A percentile compares a stretch with the other conserved stretches of the same genome.
Conservation (phyloP, 805 yeast genomes). For the Cyberlindnera suaveolens region DNA sequence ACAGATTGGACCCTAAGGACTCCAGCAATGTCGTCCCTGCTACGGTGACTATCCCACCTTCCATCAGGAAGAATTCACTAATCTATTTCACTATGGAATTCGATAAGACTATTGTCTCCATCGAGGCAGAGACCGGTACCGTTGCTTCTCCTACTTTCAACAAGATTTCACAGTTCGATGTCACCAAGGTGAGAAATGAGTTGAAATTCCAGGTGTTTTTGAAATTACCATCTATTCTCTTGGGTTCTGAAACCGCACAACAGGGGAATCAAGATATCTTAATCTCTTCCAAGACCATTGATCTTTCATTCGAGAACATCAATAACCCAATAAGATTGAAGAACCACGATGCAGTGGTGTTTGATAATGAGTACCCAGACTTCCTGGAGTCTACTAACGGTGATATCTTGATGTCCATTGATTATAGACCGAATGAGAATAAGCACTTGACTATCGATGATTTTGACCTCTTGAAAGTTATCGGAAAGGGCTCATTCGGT, state of each 20-base stretch:
- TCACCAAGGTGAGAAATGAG: slow-evolving; percentile 52
- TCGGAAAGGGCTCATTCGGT: slow-evolving; percentile 97
- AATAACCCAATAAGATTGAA: slow-evolving; percentile 51
- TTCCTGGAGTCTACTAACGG: slow-evolving; percentile 29
- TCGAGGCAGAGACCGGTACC: slow-evolving; percentile 83
- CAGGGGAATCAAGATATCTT: slow-evolving; percentile 51
- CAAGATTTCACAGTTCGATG: slow-evolving; percentile 87
- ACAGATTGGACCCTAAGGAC: slow-evolving; percentile 16
- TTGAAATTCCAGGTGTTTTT: slow-evolving; percentile 75
- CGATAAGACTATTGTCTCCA: slow-evolving; percentile 86
- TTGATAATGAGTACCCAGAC: slow-evolving; percentile 27
- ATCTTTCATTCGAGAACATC: slow-evolving; percentile 46
- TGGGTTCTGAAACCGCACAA: slow-evolving; percentile 24
- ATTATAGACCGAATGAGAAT: slow-evolving; percentile 60
- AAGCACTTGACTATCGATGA: slow-evolving; percentile 81
- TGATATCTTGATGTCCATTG: slow-evolving; percentile 55
- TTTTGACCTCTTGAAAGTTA: slow-evolving; percentile 87
- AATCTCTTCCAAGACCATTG: slow-evolving; percentile 64
- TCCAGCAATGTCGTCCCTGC: slow-evolving; percentile 38
- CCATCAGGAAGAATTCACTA: slow-evolving; percentile 56
- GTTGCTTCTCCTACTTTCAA: slow-evolving; percentile 77
- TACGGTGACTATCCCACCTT: slow-evolving; percentile 46
- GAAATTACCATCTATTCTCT: slow-evolving; percentile 61
- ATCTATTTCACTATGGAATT: slow-evolving; percentile 86
- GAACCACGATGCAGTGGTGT: slow-evolving; percentile 54